Conservation (phyloP, 768 basidiomycete genomes). For the Russula sp. region DNA sequence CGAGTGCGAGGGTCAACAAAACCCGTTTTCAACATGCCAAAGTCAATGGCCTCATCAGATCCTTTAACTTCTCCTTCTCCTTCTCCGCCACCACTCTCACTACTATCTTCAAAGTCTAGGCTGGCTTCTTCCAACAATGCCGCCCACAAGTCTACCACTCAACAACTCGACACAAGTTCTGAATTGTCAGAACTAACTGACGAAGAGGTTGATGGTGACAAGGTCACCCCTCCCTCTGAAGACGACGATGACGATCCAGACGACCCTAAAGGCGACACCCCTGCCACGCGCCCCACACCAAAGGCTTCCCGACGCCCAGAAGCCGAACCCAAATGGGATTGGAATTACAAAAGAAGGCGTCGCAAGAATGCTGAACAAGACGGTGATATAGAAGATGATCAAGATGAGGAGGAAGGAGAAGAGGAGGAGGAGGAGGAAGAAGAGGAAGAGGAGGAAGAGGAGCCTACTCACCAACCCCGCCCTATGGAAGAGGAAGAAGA, state of each 20-base stretch:
- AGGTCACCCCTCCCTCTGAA: constrained; percentile 14
- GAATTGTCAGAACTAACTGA: constrained; percentile 83
- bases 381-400: constrained; percentile 30
- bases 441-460: constrained; percentile 36
- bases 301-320: constrained; percentile 63
- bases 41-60: constrained; percentile 58
- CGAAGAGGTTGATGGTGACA: constrained; percentile 59
- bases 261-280: constrained; percentile 24
- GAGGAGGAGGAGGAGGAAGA: constrained; percentile 38
- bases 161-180: constrained; percentile 55
- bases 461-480: constrained; percentile 29
- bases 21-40: constrained; percentile 31
- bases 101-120: constrained; percentile 23
- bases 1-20: no score
- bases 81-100: constrained; percentile 44
- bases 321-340: constrained; percentile 81
- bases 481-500: constrained; percentile 45
- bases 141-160: constrained; percentile 30
- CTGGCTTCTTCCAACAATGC: constrained; percentile 22
- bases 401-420: constrained; percentile 44
- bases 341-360: constrained; percentile 45
- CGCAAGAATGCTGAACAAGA: constrained; percentile 32
- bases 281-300: constrained; percentile 16
- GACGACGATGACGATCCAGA: constrained; percentile 24
- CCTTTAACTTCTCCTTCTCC: constrained; percentile 65